These are phyloP conservation scores for Paragyromitra xinjiangensis DNA, from an alignment of 495 filamentous ascomycete genomes.

Conservation along the genomic window DNA sequence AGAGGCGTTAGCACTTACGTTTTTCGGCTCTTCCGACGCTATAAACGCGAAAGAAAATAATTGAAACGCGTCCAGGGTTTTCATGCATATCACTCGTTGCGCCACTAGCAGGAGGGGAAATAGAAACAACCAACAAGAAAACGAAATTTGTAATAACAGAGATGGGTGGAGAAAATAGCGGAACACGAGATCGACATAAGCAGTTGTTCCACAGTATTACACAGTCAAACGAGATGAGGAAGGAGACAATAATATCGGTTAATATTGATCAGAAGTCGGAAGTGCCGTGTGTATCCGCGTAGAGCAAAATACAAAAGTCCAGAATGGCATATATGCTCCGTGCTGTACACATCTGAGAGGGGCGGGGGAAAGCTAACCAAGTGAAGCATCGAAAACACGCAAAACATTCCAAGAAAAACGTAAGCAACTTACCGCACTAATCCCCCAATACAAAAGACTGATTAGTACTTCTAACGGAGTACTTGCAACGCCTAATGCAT, in stretches of 20 bases:
- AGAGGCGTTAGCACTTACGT: slow-evolving; percentile 37
- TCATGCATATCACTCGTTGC: slow-evolving; percentile 66
- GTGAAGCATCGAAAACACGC: background rate
- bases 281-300: slow-evolving; percentile 39
- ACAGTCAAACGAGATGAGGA: slow-evolving; percentile 19
- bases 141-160: slow-evolving; percentile 8
- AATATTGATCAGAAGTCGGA: slow-evolving; percentile 26
- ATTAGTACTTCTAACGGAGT: slow-evolving; percentile 84
- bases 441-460: slow-evolving; percentile 83
- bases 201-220: slow-evolving; percentile 15
- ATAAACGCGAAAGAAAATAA: slow-evolving; percentile 21
- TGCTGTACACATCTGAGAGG: background rate
- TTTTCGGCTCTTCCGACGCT: slow-evolving; percentile 20
- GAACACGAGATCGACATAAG: slow-evolving; percentile 9
- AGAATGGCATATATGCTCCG: slow-evolving; percentile 8
- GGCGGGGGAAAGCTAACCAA: background rate
- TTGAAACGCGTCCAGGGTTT: slow-evolving; percentile 20
- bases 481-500: slow-evolving; percentile 73
- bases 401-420: slow-evolving; percentile 8
- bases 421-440: slow-evolving; percentile 63
- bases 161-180: slow-evolving; percentile 26
- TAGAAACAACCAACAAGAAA: slow-evolving; percentile 28
- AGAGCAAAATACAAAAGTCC: background rate
- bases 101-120: background rate
- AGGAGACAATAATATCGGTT: slow-evolving; percentile 30